A percentile compares a stretch with the other conserved stretches of the same genome.
Evolutionary conservation across 768 basidiomycete genomes (phyloP).

Genomic region (Lepiota subincarnata): DNA sequence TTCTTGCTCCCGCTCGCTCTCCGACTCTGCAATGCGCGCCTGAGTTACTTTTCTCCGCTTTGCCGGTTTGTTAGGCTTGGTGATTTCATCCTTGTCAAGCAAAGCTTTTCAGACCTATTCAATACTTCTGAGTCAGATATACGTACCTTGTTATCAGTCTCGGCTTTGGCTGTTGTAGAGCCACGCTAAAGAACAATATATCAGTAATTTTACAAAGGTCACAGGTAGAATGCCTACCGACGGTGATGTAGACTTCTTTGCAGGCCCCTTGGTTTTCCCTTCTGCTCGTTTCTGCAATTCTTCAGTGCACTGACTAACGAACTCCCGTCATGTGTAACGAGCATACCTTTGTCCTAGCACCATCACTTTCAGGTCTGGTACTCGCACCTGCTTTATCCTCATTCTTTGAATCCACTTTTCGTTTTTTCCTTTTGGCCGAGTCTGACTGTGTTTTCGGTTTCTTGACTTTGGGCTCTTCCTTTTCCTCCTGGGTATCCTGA

Average conservation of each 20-base stretch:
- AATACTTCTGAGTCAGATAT: no score
- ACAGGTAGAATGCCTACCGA: not conserved
- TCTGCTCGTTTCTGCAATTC: constrained; percentile 1
- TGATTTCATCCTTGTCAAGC: not conserved
- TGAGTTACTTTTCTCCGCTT: not conserved
- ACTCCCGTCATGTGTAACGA: not conserved
- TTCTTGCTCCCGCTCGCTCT: not conserved
- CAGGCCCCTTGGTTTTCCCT: constrained; percentile 11
- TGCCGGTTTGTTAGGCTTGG: not conserved
- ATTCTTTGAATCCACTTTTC: constrained; percentile 9
- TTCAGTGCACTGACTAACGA: constrained; percentile 11
- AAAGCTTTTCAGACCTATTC: not conserved
- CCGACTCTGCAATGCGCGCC: not conserved
- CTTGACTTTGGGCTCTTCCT: constrained; percentile 7
- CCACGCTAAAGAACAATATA: no score
- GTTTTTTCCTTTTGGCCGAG: constrained; percentile 15
- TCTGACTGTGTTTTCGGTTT: constrained; percentile 1
- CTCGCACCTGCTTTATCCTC: not conserved
- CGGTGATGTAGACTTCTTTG: not conserved
- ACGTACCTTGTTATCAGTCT: no score
- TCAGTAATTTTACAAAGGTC: no score
- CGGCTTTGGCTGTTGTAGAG: no score
- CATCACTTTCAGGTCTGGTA: constrained; percentile 7
- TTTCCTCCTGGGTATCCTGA: constrained; percentile 3
- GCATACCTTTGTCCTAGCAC: constrained; percentile 1